These are phyloP conservation scores for Schizochytrium sp. DNA, from an alignment of 108 stramenopile species.

Conservation along the genomic window DNA sequence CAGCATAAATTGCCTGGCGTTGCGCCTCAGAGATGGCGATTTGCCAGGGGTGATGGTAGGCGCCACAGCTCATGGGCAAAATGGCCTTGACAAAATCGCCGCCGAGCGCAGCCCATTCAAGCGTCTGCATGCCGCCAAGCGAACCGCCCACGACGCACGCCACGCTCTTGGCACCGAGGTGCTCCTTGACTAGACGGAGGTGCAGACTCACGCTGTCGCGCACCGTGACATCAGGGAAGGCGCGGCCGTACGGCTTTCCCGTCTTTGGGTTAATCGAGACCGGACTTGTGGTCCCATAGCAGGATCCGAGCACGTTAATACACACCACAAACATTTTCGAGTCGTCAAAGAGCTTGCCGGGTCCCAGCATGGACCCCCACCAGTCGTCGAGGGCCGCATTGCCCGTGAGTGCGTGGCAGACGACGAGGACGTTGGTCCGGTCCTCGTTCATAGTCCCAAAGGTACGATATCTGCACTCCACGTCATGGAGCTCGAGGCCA, in stretches of 20 bases:
- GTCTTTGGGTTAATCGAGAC: background rate
- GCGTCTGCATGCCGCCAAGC: constrained; percentile 26
- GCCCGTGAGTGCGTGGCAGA: constrained; percentile 89
- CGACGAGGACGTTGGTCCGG: constrained; percentile 74
- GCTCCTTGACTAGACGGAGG: background rate
- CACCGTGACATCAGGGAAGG: constrained; percentile 7
- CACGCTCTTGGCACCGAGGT: background rate
- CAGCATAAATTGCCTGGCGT: constrained; percentile 15
- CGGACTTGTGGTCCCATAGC: background rate
- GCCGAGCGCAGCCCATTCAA: constrained; percentile 8
- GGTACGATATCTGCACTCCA: constrained; percentile 76
- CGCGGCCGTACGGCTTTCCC: background rate
- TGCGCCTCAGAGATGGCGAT: constrained; percentile 17
- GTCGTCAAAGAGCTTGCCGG: constrained; percentile 70
- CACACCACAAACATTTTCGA: constrained; percentile 21
- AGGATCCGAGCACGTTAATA: constrained; percentile 19
- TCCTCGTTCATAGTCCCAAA: constrained; percentile 69
- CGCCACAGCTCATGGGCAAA: constrained; percentile 6
- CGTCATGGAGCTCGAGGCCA: constrained; percentile 55
- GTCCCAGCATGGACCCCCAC: constrained; percentile 82
- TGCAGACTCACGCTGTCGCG: constrained; percentile 2
- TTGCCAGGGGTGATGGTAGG: background rate
- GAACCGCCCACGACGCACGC: constrained; percentile 19
- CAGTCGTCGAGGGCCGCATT: constrained; percentile 79
- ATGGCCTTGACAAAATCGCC: constrained; percentile 2